Evolutionary conservation across 768 basidiomycete genomes (phyloP).

Genomic region (Trametes cinnabarina): DNA sequence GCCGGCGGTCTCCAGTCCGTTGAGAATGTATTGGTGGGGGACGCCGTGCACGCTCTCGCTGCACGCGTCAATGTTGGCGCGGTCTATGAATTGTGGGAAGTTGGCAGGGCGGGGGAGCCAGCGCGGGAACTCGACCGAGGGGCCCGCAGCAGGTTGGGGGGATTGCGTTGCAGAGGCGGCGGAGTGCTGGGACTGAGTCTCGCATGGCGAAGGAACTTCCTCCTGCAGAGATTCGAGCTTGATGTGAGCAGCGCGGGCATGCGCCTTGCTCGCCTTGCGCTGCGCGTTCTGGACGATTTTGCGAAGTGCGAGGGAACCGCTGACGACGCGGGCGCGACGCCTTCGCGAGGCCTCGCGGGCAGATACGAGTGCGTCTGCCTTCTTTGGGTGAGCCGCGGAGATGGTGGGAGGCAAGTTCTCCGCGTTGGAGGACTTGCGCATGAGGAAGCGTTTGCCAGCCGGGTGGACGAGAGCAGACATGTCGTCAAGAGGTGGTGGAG

Average conservation of each 20-base stretch:
- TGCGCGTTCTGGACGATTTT: conserved; percentile 17
- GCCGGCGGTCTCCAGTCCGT: conserved; percentile 46
- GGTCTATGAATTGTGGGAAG: conserved; percentile 50
- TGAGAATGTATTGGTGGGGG: conserved; percentile 64
- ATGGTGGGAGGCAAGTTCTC: conserved; percentile 22
- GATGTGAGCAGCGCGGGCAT: neutral
- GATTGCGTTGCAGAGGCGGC: neutral
- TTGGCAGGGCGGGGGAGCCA: conserved; percentile 57
- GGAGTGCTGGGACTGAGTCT: neutral
- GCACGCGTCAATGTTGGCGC: conserved; percentile 52
- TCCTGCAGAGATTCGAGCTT: conserved; percentile 3
- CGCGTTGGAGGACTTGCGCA: conserved; percentile 27
- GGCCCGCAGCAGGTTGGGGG: conserved; percentile 26
- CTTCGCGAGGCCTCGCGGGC: conserved; percentile 21
- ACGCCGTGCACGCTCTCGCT: conserved; percentile 49
- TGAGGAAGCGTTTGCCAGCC: conserved; percentile 16
- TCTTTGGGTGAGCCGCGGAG: conserved; percentile 12
- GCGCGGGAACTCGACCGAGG: conserved; percentile 61
- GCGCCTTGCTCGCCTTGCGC: conserved; percentile 15
- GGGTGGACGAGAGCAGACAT: conserved; percentile 14
- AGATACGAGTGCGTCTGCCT: conserved; percentile 15
- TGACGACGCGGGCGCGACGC: conserved; percentile 22
- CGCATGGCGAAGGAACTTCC: neutral
- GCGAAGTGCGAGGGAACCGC: conserved; percentile 11
- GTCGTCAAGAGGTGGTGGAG: neutral